A percentile compares a stretch with the other conserved stretches of the same genome.
phyloP scores from a whole-genome alignment of 2,329 filamentous ascomycete genomes.

The Fusarium dlaminii region DNA sequence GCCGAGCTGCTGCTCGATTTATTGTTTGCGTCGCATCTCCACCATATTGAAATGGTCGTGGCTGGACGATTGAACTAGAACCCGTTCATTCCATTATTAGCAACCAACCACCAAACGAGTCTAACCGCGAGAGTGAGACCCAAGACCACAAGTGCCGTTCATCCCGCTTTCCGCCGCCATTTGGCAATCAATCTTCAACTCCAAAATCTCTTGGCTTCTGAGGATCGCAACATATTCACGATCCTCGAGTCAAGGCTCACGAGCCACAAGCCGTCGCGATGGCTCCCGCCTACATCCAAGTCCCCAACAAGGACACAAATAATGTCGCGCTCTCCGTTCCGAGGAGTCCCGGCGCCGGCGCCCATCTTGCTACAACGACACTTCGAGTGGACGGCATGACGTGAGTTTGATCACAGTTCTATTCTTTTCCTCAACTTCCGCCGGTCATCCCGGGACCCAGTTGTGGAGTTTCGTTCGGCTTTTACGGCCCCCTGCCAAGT shows the following conservation, averaged over 20 bases:
- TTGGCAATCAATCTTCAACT: constrained; percentile 10
- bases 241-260: constrained; percentile 29
- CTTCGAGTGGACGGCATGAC: constrained; percentile 90
- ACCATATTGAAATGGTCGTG: constrained; percentile 36
- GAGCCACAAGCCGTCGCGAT: constrained; percentile 48
- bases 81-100: constrained; percentile 30
- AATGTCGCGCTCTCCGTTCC: constrained; percentile 36
- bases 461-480: constrained; percentile 1
- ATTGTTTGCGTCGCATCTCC: constrained; percentile 6
- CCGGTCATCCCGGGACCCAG: constrained; percentile 32
- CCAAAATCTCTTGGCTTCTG: constrained; percentile 9
- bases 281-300: constrained; percentile 61
- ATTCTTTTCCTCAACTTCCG: neutral
- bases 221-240: constrained; percentile 47
- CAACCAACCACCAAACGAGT: constrained; percentile 25
- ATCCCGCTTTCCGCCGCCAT: constrained; percentile 8
- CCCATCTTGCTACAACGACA: constrained; percentile 88
- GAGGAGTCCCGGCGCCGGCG: constrained; percentile 47
- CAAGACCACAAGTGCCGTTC: constrained; percentile 4
- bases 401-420: constrained; percentile 54
- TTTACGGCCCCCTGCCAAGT: neutral
- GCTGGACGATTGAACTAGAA: constrained; percentile 32
- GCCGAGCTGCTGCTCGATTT: constrained; percentile 21
- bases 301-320: constrained; percentile 57
- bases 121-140: constrained; percentile 24